Conservation (phyloP, 352 stramenopile species). For the Thraustochytrium striatum region DNA sequence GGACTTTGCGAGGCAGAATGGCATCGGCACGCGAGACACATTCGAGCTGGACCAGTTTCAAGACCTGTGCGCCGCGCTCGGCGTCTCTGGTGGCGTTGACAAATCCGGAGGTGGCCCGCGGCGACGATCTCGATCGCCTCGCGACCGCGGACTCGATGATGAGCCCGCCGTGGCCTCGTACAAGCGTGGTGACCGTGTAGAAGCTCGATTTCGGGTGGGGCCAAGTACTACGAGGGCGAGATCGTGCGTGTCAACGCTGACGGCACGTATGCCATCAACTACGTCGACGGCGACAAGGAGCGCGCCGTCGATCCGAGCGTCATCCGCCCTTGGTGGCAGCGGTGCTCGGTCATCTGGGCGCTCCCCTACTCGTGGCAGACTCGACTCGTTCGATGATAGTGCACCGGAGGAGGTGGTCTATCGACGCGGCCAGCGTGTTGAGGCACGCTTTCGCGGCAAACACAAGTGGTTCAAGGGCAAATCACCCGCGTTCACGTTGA, state of each 20-base stretch:
- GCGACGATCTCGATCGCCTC: background rate
- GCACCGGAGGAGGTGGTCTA: slow-evolving; percentile 51
- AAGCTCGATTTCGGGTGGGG: slow-evolving; percentile 65
- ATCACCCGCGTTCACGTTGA: slow-evolving; percentile 64
- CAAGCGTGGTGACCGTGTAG: slow-evolving; percentile 58
- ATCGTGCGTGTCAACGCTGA: slow-evolving; percentile 65
- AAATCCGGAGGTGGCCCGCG: background rate
- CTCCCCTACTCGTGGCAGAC: background rate
- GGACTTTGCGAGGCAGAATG: background rate
- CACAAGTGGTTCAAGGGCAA: slow-evolving; percentile 71
- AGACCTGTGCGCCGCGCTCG: slow-evolving; percentile 15
- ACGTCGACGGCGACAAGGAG: slow-evolving; percentile 71
- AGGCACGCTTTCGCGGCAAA: slow-evolving; percentile 64
- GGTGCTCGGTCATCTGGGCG: too few species aligned
- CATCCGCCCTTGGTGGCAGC: slow-evolving; percentile 57
- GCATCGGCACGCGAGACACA: slow-evolving; percentile 18
- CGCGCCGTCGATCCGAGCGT: slow-evolving; percentile 54
- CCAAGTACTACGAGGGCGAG: slow-evolving; percentile 68
- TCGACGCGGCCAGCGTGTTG: slow-evolving; percentile 60
- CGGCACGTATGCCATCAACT: slow-evolving; percentile 68
- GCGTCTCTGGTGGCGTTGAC: background rate
- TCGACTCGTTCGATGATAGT: background rate
- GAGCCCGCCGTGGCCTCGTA: background rate
- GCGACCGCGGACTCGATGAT: background rate
- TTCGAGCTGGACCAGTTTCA: slow-evolving; percentile 10